Evolutionary conservation across 345 rosid genomes (phyloP), one percentile per base, ranked within the genome.

Genomic region (Citrus sp.): DNA sequence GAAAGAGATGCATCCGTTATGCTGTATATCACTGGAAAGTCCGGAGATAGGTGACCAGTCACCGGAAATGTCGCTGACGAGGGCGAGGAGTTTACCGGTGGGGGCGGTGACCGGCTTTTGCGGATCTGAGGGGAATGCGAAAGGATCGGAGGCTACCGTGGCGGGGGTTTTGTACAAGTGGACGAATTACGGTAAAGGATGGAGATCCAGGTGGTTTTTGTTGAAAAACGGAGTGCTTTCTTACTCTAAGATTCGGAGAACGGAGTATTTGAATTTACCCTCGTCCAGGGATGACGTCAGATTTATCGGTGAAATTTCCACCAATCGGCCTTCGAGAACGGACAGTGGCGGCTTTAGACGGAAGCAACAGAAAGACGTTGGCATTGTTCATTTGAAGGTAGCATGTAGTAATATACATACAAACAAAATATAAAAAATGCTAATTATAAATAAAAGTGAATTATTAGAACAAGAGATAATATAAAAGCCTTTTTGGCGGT

Each of bases 121-220:
- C 42, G 92, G 91, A 87, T 89, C 92, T 81, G 86, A 86, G 64
- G 75, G 80, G 71, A 84, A 78, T 81, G 82, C 28, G 5, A 60
- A 70, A 79, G 90, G 95, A 85, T 92, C 98, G 79, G 92, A 89
- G 79, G 60, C 88, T 19, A 84, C 92, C 19, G 95, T 92, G 9
- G 98, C 95, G 59, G 99, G 99, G 76, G 86, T 92, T 30, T 87
- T 96, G 40, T 86, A 90, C 70, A 96, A 96, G 91, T 96, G 99
- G 99, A 96, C 99, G 1, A 96, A 96, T 86, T 96, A 89, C 84
- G 93, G 99, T 12, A 96, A 92, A 77, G 98, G 99, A 40, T 96
- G 99, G 98, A 94, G 98, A 89, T 94, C 97, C 82, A 87, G 99
- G 76, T 96, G 97, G 97, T 94, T 96, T 85, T 80, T 88, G 55